Evolutionary conservation across 176 grass and related monocot genomes (phyloP).

Genomic region (Coix lacrymajobi): DNA sequence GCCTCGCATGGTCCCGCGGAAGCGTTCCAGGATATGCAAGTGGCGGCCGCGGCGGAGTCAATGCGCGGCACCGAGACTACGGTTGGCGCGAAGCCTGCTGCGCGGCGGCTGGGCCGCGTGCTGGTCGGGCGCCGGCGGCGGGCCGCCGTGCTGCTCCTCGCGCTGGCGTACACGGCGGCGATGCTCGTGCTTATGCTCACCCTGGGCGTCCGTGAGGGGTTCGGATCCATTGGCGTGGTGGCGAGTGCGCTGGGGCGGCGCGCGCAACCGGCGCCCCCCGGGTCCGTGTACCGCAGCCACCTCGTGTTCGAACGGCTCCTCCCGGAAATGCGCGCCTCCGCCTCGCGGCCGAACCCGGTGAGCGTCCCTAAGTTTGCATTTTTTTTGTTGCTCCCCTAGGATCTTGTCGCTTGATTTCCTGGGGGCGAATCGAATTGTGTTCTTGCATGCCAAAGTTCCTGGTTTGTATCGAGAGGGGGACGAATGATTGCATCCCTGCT

Average conservation of each 20-base stretch:
- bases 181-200: slow-evolving; percentile 46
- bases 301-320: slow-evolving; percentile 73
- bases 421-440: neutral
- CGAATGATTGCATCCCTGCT: neutral
- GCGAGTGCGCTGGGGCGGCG: slow-evolving; percentile 9
- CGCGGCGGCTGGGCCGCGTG: slow-evolving; percentile 22
- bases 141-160: slow-evolving; percentile 45
- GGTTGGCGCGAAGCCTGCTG: slow-evolving; percentile 13
- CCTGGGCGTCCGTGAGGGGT: slow-evolving; percentile 17
- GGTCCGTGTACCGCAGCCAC: slow-evolving; percentile 76
- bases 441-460: neutral
- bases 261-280: slow-evolving; percentile 30
- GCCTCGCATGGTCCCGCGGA: slow-evolving; percentile 17
- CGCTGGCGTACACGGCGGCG: slow-evolving; percentile 45
- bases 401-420: neutral
- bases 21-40: slow-evolving; percentile 9
- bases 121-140: slow-evolving; percentile 35
- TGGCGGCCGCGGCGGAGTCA: neutral
- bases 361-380: neutral
- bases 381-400: neutral
- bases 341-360: slow-evolving; percentile 20
- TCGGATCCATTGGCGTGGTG: slow-evolving; percentile 25
- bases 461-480: neutral
- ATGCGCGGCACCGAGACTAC: slow-evolving; percentile 24
- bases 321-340: slow-evolving; percentile 49